Evolutionary conservation across 2,329 filamentous ascomycete species (phyloP).

Genomic region (Fusarium euwallaceae): DNA sequence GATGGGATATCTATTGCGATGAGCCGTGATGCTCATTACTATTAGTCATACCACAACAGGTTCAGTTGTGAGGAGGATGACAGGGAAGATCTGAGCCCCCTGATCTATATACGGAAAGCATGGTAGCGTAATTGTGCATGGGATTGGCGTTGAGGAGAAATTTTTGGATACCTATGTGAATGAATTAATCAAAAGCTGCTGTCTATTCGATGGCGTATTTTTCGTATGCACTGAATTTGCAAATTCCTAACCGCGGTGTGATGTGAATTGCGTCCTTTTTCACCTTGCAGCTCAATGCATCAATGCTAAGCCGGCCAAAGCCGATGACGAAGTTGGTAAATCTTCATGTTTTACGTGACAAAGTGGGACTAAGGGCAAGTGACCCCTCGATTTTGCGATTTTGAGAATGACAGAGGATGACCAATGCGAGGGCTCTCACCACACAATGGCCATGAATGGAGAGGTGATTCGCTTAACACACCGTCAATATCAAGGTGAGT

Average conservation of each 20-base stretch:
- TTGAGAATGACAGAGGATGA: not conserved
- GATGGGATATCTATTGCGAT: not conserved
- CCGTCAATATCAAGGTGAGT: not conserved
- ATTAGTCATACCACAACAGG: not conserved
- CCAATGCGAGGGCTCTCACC: not conserved
- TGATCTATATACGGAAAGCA: not conserved
- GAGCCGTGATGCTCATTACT: not conserved
- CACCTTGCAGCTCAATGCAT: not conserved
- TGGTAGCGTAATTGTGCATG: constrained; percentile 1
- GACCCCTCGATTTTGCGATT: not conserved
- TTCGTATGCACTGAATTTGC: not conserved
- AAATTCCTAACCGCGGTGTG: not conserved
- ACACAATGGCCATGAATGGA: not conserved
- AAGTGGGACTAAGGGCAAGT: not conserved
- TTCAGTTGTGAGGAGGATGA: not conserved
- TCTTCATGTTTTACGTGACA: not conserved
- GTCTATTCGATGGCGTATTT: not conserved
- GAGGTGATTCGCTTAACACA: not conserved
- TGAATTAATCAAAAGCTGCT: constrained; percentile 1
- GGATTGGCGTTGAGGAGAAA: not conserved
- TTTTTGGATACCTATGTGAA: not conserved
- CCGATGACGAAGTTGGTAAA: not conserved
- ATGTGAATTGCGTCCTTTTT: not conserved
- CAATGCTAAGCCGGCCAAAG: constrained; percentile 12
- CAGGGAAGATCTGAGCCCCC: not conserved